Percentiles rank a stretch among this genome's conserved stretches.
These are phyloP conservation scores for Onygena corvina DNA, from an alignment of 2,329 filamentous ascomycete genomes.

Conservation along the genomic window DNA sequence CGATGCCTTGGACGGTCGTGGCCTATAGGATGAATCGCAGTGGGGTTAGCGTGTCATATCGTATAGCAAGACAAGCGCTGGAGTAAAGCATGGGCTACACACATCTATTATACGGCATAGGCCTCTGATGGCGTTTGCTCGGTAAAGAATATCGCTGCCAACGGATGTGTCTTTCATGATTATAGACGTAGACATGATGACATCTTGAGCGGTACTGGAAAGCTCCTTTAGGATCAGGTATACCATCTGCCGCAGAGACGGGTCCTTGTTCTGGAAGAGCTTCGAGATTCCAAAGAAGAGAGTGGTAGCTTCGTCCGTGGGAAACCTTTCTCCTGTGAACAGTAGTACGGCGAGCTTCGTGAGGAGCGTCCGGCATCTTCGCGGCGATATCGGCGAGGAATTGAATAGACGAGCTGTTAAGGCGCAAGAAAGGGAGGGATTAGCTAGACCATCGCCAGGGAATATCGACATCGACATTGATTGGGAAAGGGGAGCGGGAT, in stretches of 20 bases:
- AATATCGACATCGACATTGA: too few relatives aligned
- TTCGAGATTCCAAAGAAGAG: constrained; percentile 99
- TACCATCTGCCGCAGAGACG: constrained; percentile 94
- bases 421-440: background rate
- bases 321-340: constrained; percentile 94
- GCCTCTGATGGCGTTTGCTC: constrained; percentile 90
- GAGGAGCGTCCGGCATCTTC: constrained; percentile 91
- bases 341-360: constrained; percentile 95
- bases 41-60: constrained; percentile 14
- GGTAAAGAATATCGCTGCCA: constrained; percentile 83
- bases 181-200: constrained; percentile 98
- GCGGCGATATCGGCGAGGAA: constrained; percentile 87
- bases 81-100: constrained; percentile 26
- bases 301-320: constrained; percentile 90
- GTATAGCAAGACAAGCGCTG: background rate
- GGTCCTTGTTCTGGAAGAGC: constrained; percentile 99
- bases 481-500: too few relatives aligned
- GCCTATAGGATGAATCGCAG: constrained; percentile 44
- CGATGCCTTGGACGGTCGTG: constrained; percentile 92
- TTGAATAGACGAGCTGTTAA: constrained; percentile 87
- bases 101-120: constrained; percentile 95
- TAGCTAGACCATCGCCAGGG: background rate
- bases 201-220: constrained; percentile 87
- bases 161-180: constrained; percentile 99
- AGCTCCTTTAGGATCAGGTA: constrained; percentile 97